A percentile compares a stretch with the other conserved stretches of the same genome.
Evolutionary conservation across 2,329 filamentous ascomycete genomes (phyloP).

Genomic region (Pseudogymnoascus sp.): DNA sequence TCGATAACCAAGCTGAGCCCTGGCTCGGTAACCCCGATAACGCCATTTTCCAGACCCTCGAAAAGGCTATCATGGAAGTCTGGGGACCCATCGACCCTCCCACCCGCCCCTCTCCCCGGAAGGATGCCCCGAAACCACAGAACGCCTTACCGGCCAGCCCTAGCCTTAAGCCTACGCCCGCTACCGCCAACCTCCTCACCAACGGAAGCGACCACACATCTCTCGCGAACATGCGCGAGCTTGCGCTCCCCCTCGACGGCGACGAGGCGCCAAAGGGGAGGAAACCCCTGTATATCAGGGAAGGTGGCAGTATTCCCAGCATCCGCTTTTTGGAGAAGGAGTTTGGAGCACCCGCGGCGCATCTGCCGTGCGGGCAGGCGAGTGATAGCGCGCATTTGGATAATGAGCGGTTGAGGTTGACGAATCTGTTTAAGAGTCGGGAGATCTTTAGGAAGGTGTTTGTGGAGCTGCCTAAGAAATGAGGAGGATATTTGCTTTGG

Average conservation of each 20-base stretch:
- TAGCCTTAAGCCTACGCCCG: conserved; percentile 33
- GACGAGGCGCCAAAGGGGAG: conserved; percentile 24
- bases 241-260: conserved; percentile 4
- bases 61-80: conserved; percentile 72
- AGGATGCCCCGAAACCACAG: conserved; percentile 14
- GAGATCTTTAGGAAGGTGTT: conserved; percentile 90
- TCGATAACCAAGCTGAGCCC: conserved; percentile 89
- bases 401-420: conserved; percentile 81
- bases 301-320: conserved; percentile 89
- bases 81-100: conserved; percentile 55
- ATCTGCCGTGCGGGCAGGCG: conserved; percentile 88
- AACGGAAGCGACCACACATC: conserved; percentile 32
- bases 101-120: conserved; percentile 28
- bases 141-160: conserved; percentile 18
- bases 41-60: conserved; percentile 81
- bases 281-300: conserved; percentile 84
- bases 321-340: conserved; percentile 94
- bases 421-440: conserved; percentile 83
- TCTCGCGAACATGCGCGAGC: conserved; percentile 16
- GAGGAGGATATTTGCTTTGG: background rate
- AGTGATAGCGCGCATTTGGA: conserved; percentile 91
- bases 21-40: conserved; percentile 92
- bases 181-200: conserved; percentile 43
- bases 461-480: conserved; percentile 27
- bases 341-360: conserved; percentile 81